Evolutionary conservation across 2,329 filamentous ascomycete genomes (phyloP).

Genomic region (Fonsecaea nubica): DNA sequence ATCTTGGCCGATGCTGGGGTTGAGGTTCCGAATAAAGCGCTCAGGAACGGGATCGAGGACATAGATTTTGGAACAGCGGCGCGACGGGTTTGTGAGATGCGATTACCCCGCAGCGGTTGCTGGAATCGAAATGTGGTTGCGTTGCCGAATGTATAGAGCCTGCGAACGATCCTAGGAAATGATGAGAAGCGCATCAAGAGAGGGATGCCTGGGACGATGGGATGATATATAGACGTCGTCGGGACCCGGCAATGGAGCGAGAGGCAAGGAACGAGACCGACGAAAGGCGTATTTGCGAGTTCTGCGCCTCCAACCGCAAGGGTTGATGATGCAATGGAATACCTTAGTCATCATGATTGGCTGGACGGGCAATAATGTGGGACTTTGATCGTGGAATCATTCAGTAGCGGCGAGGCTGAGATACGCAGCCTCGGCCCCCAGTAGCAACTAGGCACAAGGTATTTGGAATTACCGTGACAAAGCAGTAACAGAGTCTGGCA

Average conservation of each 20-base stretch:
- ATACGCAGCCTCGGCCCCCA: constrained; percentile 1
- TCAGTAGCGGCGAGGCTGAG: constrained; percentile 17
- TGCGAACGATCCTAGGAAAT: constrained; percentile 56
- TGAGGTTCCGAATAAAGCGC: constrained; percentile 74
- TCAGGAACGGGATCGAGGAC: constrained; percentile 78
- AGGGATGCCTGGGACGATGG: neutral
- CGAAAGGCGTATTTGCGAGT: constrained; percentile 18
- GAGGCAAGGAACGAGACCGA: constrained; percentile 5
- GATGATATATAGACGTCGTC: constrained; percentile 15
- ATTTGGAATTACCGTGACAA: constrained; percentile 13
- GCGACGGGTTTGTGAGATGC: constrained; percentile 42
- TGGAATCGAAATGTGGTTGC: constrained; percentile 43
- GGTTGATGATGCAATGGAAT: constrained; percentile 23
- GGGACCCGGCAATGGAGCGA: neutral
- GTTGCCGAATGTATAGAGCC: constrained; percentile 56
- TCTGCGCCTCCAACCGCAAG: constrained; percentile 12
- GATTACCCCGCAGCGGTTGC: constrained; percentile 27
- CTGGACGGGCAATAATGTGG: neutral
- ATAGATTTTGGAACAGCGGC: constrained; percentile 64
- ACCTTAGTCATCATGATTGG: constrained; percentile 2
- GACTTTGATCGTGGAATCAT: constrained; percentile 25
- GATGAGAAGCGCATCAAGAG: constrained; percentile 57
- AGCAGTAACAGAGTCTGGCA: neutral
- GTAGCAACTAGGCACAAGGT: neutral
- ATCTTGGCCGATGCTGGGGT: constrained; percentile 54